Base-by-base conservation (phyloP, 495 filamentous ascomycete species). In the Xanthoparmelia taractica region DNA sequence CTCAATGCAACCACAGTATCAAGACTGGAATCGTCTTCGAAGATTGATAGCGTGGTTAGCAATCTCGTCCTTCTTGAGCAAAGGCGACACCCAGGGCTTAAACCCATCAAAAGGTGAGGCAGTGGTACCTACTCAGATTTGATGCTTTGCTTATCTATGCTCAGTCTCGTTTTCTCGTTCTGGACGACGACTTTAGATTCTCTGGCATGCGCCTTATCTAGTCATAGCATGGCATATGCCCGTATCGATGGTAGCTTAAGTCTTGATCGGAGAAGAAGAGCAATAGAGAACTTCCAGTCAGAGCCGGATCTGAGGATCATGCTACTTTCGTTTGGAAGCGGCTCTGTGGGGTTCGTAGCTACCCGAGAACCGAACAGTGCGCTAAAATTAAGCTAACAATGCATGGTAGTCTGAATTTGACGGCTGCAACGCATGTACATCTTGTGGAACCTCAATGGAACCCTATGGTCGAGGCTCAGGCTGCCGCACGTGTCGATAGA, bases 391-490 rank as follows among this genome's bases (percentile, higher is more conserved):
- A 43, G 40, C 40, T 43, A 43, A 43, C 40, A 20, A 66, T 23
- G 15, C 36, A 23, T 17, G 11, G 33, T 59, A 63, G 63, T 4
- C 63, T 73, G 10, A 73, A 73, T 54, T 58, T 73, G n/a, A 69
- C 69, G 7, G 38, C 63, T 25, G 71, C 71, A 10, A 66, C 61
- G 27, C 68, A 67, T 12, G 61, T 74, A 1, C 65, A 71, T 59
- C 66, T 73, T 36, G 60, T 72, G 25, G 71, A 72, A 65, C 72
- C 71, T 47, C 72, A 73, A 57, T 73, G 71, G 71, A 73, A 73
- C 55, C 71, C 71, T 7, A 66, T 63, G 41, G 69, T 73, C 10
- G 71, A 73, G 63, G 66, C 47, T 15, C 71, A 73, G 56, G 71
- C 71, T n/a, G 64, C 67, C 15, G 70, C 59, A 18, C 66, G 71